These are phyloP conservation scores for Rosa chinensis DNA, from an alignment of 306 rosid genomes.

Conservation along the genomic window DNA sequence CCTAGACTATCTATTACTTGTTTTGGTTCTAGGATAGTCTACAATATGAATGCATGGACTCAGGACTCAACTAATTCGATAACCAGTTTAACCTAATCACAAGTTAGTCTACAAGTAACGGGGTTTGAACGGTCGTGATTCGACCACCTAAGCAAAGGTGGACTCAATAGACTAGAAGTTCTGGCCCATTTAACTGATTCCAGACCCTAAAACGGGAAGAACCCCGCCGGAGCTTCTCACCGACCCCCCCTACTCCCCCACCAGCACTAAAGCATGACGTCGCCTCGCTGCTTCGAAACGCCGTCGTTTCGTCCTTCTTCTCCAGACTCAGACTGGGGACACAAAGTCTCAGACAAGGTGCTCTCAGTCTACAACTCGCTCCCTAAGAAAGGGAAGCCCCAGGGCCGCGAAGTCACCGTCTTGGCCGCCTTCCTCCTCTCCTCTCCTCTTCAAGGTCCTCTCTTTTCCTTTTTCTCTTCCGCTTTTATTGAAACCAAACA, in stretches of 20 bases:
- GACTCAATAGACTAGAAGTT: too few species aligned
- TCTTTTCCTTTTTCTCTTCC: neutral
- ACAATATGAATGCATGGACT: too few species aligned
- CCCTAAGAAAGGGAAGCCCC: slow-evolving; percentile 91
- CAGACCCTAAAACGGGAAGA: neutral
- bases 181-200: too few species aligned
- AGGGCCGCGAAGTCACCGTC: slow-evolving; percentile 86
- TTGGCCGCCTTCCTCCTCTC: slow-evolving; percentile 81
- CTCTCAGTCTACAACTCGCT: slow-evolving; percentile 54
- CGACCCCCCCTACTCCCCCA: neutral
- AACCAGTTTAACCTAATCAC: too few species aligned
- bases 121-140: too few species aligned
- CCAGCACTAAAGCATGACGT: slow-evolving; percentile 23
- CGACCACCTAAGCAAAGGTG: too few species aligned
- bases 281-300: slow-evolving; percentile 26
- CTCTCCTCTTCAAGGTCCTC: slow-evolving; percentile 66
- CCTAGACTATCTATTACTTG: too few species aligned
- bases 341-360: slow-evolving; percentile 55
- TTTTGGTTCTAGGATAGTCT: too few species aligned
- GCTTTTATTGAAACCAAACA: slow-evolving; percentile 7
- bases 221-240: neutral
- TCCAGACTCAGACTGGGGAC: slow-evolving; percentile 38
- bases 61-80: too few species aligned
- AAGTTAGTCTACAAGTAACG: too few species aligned
- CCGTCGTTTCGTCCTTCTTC: slow-evolving; percentile 25